These are phyloP conservation scores for Microdochium bolleyi DNA, from an alignment of 2,329 filamentous ascomycete species.

Conservation along the genomic window DNA sequence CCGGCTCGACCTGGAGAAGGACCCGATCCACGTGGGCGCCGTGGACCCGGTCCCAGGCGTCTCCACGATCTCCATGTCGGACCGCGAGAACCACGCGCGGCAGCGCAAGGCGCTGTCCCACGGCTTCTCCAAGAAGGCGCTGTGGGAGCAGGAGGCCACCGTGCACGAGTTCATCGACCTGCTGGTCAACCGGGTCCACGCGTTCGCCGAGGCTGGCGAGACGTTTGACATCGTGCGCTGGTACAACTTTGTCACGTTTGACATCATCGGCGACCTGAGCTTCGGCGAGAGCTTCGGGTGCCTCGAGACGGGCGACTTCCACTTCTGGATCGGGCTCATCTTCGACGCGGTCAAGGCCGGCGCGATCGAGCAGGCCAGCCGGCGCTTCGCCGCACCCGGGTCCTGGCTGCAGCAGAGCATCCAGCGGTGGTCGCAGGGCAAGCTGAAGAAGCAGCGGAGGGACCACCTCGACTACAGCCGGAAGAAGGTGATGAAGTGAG, in stretches of 20 bases:
- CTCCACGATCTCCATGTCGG: slow-evolving; percentile 5
- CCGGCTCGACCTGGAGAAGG: background rate
- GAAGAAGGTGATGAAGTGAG: background rate
- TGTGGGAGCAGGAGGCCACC: slow-evolving; percentile 24
- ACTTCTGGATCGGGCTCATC: slow-evolving; percentile 20
- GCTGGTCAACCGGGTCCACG: slow-evolving; percentile 18
- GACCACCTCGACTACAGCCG: background rate
- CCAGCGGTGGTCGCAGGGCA: background rate
- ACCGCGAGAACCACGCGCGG: slow-evolving; percentile 30
- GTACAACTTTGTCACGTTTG: slow-evolving; percentile 23
- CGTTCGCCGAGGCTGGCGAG: slow-evolving; percentile 8
- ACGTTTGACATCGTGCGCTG: slow-evolving; percentile 22
- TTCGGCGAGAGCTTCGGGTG: slow-evolving; percentile 17
- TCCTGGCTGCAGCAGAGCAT: slow-evolving; percentile 2
- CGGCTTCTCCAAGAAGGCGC: slow-evolving; percentile 32
- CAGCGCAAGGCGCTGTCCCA: slow-evolving; percentile 42
- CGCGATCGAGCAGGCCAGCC: slow-evolving; percentile 1
- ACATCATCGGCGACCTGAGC: slow-evolving; percentile 16
- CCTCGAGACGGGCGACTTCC: slow-evolving; percentile 28
- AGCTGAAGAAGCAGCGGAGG: background rate
- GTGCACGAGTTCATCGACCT: slow-evolving; percentile 20
- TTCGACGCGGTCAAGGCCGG: slow-evolving; percentile 9
- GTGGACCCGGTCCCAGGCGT: background rate
- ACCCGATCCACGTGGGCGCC: slow-evolving; percentile 15
- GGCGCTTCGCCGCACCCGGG: background rate